Percentiles rank a stretch among this genome's conserved stretches.
Conservation (phyloP, 108 stramenopile genomes). For the Cylindrotheca fusiformis region DNA sequence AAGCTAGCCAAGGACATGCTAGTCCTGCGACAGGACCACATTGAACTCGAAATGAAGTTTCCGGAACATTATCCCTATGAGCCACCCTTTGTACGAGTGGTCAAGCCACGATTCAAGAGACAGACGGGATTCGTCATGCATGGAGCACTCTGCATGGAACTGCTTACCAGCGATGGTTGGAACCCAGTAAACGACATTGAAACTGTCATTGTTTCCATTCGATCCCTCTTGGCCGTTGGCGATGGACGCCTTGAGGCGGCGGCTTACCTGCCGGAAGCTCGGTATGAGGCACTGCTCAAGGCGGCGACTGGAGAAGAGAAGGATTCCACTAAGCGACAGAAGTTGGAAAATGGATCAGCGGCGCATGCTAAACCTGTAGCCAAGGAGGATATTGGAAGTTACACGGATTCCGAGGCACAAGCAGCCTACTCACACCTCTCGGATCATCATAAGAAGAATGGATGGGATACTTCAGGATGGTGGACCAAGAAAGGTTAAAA, state of each 20-base stretch:
- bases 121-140: constrained; percentile 95
- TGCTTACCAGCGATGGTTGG: constrained; percentile 92
- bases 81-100: constrained; percentile 89
- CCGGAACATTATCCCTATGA: constrained; percentile 93
- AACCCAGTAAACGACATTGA: constrained; percentile 94
- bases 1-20: constrained; percentile 80
- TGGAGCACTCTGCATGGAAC: constrained; percentile 92
- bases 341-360: constrained; percentile 8
- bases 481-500: constrained; percentile 77
- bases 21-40: constrained; percentile 66
- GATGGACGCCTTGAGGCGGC: constrained; percentile 82
- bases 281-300: constrained; percentile 38
- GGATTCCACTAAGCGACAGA: neutral
- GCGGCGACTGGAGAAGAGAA: constrained; percentile 18
- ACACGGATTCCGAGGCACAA: constrained; percentile 65
- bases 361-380: constrained; percentile 17
- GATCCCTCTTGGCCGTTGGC: constrained; percentile 88
- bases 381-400: constrained; percentile 39
- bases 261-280: constrained; percentile 38
- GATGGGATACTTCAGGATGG: constrained; percentile 86
- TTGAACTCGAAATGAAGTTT: constrained; percentile 90
- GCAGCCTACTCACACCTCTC: constrained; percentile 78
- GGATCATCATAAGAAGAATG: constrained; percentile 85
- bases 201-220: constrained; percentile 87
- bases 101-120: constrained; percentile 82